Conservation (phyloP, 176 grass and related monocot species). For the Eleusine indica region DNA sequence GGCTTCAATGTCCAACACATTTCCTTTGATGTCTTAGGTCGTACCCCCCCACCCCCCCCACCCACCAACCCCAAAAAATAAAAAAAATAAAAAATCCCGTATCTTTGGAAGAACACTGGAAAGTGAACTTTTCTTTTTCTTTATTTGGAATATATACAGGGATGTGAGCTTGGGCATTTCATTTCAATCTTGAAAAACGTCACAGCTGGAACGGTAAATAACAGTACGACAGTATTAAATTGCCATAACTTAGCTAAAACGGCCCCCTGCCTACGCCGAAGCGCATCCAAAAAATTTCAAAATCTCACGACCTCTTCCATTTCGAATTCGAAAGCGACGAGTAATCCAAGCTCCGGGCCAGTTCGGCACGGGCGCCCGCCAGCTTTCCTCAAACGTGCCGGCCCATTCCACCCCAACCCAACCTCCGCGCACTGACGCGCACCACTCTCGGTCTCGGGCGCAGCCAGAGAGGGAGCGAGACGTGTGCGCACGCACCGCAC, state of each 20-base stretch:
- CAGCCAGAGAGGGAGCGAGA: background rate
- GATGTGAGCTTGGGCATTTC: too few relatives aligned
- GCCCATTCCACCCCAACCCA: background rate
- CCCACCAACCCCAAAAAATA: too few relatives aligned
- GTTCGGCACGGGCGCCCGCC: background rate
- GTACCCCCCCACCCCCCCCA: too few relatives aligned
- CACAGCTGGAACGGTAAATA: too few relatives aligned
- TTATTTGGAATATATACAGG: too few relatives aligned
- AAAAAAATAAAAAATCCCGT: too few relatives aligned
- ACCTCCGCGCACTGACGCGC: background rate
- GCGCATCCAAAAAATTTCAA: background rate
- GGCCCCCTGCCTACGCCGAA: background rate
- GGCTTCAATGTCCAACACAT: too few relatives aligned
- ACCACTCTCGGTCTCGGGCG: background rate
- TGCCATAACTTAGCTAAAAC: background rate
- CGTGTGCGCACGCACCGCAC: constrained; percentile 27
- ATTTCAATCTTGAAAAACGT: too few relatives aligned
- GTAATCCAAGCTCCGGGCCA: background rate
- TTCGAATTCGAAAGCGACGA: background rate
- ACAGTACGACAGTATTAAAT: background rate
- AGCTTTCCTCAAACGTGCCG: background rate
- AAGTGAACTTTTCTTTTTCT: too few relatives aligned
- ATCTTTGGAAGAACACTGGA: too few relatives aligned
- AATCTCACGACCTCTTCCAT: background rate
- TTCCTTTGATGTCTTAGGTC: too few relatives aligned